phyloP scores from a whole-genome alignment of 2,329 filamentous ascomycete genomes.

The Sarocladium oryzae region DNA sequence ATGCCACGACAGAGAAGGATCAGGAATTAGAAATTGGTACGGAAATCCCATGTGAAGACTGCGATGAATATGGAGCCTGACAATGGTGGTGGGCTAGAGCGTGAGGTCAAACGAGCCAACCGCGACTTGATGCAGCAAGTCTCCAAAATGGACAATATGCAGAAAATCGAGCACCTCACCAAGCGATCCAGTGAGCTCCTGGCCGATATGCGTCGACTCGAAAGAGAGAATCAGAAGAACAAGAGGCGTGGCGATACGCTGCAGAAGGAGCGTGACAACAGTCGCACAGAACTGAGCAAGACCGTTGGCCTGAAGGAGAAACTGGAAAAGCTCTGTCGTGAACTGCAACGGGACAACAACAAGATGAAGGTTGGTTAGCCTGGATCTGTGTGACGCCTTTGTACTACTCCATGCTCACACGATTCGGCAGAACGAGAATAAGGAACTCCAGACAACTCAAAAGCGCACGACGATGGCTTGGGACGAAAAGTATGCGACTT shows the following conservation, averaged over 20 bases:
- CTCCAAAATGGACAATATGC: slow-evolving; percentile 85
- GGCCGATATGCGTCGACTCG: slow-evolving; percentile 89
- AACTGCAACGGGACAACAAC: slow-evolving; percentile 95
- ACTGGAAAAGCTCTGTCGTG: slow-evolving; percentile 89
- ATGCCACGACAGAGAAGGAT: slow-evolving; percentile 88
- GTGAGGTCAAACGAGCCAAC: slow-evolving; percentile 89
- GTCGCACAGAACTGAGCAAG: slow-evolving; percentile 81
- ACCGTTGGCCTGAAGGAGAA: slow-evolving; percentile 91
- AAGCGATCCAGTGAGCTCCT: slow-evolving; percentile 88
- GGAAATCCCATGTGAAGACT: slow-evolving; percentile 20
- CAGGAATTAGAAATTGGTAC: slow-evolving; percentile 93
- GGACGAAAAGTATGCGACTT: slow-evolving; percentile 74
- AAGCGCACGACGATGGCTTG: slow-evolving; percentile 75
- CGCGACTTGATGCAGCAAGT: slow-evolving; percentile 83
- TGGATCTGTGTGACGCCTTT: background rate
- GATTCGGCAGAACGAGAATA: slow-evolving; percentile 72
- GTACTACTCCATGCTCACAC: background rate
- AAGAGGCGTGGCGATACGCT: slow-evolving; percentile 92
- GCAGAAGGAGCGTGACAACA: slow-evolving; percentile 93
- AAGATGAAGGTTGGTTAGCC: slow-evolving; percentile 75
- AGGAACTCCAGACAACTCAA: slow-evolving; percentile 80
- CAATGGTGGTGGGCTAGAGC: slow-evolving; percentile 48
- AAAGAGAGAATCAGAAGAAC: slow-evolving; percentile 90
- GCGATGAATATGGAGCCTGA: background rate
- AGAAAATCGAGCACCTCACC: slow-evolving; percentile 84